Conservation (phyloP, 1,139 yeast genomes). For the Pichia sp. region DNA sequence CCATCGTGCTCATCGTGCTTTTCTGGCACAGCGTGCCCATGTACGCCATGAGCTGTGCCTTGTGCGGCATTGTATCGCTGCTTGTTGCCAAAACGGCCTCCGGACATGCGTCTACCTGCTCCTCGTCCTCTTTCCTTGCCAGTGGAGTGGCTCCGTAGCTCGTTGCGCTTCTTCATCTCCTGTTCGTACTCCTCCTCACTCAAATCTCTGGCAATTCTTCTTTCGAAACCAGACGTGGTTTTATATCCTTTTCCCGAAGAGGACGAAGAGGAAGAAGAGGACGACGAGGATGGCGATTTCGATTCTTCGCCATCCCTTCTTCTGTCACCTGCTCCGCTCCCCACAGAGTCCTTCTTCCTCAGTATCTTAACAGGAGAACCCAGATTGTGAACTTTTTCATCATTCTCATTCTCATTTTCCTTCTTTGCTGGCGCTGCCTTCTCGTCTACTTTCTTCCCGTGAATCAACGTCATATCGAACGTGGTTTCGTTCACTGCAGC, state of each 20-base stretch:
- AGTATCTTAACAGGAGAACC: not conserved
- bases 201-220: slow-evolving; percentile 14
- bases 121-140: not conserved
- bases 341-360: not conserved
- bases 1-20: not conserved
- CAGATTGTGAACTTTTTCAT: slow-evolving; percentile 1
- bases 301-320: not conserved
- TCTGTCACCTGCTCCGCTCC: not conserved
- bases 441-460: slow-evolving; percentile 5
- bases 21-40: not conserved
- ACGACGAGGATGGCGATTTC: not conserved
- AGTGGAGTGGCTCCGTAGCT: not conserved
- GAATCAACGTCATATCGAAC: slow-evolving; percentile 36
- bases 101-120: not conserved
- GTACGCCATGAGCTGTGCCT: not conserved
- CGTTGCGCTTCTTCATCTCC: slow-evolving; percentile 12
- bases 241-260: slow-evolving; percentile 1
- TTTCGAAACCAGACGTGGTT: slow-evolving; percentile 11
- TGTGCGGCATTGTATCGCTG: not conserved
- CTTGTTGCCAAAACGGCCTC: not conserved
- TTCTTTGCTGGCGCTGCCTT: not conserved
- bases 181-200: slow-evolving; percentile 15
- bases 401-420: not conserved
- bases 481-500: slow-evolving; percentile 55
- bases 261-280: not conserved